phyloP scores from a whole-genome alignment of 1,284 basidiomycete species.

The Cutaneotrichosporon daszewskae region DNA sequence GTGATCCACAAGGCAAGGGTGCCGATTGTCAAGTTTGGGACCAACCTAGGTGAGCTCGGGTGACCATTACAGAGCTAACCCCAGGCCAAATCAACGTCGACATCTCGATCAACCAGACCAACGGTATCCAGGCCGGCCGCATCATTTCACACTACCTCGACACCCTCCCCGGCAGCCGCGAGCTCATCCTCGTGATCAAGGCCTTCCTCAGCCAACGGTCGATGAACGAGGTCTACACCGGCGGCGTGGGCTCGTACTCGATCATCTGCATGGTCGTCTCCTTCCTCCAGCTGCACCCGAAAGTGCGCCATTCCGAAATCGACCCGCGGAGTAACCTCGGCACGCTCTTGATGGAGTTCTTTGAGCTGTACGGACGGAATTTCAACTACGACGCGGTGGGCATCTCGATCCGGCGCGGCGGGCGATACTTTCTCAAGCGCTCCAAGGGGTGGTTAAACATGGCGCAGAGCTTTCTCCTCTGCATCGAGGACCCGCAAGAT shows the following conservation, averaged over 20 bases:
- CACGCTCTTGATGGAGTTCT: constrained; percentile 88
- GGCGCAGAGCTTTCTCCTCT: constrained; percentile 59
- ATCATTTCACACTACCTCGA: constrained; percentile 76
- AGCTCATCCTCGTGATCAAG: constrained; percentile 67
- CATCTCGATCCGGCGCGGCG: constrained; percentile 78
- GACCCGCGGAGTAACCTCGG: constrained; percentile 82
- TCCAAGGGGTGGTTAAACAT: constrained; percentile 71
- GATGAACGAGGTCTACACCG: constrained; percentile 96
- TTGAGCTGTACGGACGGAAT: constrained; percentile 60
- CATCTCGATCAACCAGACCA: constrained; percentile 81
- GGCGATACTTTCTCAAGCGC: constrained; percentile 74
- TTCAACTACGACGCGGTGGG: constrained; percentile 92
- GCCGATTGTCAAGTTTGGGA: constrained; percentile 88
- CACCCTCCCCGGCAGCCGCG: constrained; percentile 68
- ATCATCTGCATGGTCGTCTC: constrained; percentile 89
- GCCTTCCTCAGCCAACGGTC: constrained; percentile 80
- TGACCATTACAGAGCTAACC: not conserved
- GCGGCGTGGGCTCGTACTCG: constrained; percentile 89
- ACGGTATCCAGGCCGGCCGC: constrained; percentile 72
- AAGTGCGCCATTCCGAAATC: constrained; percentile 81
- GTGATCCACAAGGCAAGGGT: constrained; percentile 87
- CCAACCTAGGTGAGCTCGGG: constrained; percentile 53
- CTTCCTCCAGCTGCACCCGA: constrained; percentile 96
- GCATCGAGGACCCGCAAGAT: constrained; percentile 94
- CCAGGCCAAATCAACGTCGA: constrained; percentile 78